These are phyloP conservation scores for Hypoxylon intermedium DNA, from an alignment of 495 filamentous ascomycete genomes.

Conservation along the genomic window DNA sequence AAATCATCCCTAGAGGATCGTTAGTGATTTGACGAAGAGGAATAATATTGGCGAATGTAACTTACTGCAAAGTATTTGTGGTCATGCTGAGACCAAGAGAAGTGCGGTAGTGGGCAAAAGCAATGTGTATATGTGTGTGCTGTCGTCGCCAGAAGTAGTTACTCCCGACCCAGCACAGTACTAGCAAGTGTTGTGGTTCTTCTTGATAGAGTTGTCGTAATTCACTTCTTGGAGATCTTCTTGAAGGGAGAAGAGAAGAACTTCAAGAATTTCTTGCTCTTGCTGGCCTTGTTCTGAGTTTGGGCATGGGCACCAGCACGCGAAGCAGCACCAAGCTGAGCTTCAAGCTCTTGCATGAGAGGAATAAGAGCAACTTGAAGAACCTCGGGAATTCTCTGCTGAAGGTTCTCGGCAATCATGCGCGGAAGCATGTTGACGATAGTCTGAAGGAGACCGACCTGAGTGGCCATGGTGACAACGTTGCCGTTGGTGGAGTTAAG, in stretches of 20 bases:
- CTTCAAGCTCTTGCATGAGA: constrained; percentile 1
- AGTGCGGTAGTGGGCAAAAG: too few relatives aligned
- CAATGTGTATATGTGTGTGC: too few relatives aligned
- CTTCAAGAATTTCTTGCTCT: neutral
- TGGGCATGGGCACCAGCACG: neutral
- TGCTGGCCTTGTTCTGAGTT: neutral
- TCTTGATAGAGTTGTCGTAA: too few relatives aligned
- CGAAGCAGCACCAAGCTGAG: neutral
- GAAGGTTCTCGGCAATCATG: constrained; percentile 14
- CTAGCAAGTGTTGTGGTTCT: too few relatives aligned
- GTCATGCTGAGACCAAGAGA: too few relatives aligned
- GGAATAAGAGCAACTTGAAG: constrained; percentile 2
- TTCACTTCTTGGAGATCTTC: neutral
- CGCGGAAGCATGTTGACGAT: constrained; percentile 39
- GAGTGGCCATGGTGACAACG: constrained; percentile 24
- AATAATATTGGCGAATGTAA: too few relatives aligned
- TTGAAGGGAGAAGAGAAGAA: neutral
- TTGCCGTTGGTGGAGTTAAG: constrained; percentile 43
- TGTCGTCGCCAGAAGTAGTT: too few relatives aligned
- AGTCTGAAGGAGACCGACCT: constrained; percentile 30
- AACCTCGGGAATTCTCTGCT: constrained; percentile 17
- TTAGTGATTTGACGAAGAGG: too few relatives aligned
- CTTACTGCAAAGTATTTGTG: too few relatives aligned
- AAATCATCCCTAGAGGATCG: too few relatives aligned
- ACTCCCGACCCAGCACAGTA: too few relatives aligned